These are phyloP conservation scores for Somion occarium DNA, from an alignment of 1,284 basidiomycete genomes.

Conservation along the genomic window DNA sequence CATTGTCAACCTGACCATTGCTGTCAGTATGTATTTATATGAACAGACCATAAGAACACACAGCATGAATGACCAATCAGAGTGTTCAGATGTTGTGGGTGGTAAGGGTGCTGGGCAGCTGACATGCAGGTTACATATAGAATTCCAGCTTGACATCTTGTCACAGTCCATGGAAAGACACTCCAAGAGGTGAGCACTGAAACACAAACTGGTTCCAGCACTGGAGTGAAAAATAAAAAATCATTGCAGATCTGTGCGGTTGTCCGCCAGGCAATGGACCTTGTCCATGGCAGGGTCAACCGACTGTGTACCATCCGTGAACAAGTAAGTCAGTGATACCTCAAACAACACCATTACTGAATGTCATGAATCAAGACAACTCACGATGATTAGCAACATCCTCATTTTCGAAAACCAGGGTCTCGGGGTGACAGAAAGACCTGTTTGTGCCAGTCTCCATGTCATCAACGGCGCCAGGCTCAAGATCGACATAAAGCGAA, in stretches of 20 bases:
- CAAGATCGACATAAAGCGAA: conserved; percentile 95
- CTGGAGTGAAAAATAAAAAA: conserved; percentile 99
- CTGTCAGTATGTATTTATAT: conserved; percentile 5
- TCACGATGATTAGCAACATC: conserved; percentile 99
- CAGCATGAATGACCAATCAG: conserved; percentile 98
- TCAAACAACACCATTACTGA: background rate
- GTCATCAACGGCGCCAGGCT: conserved; percentile 95
- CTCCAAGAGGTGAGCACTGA: conserved; percentile 96
- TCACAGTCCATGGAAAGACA: conserved; percentile 96
- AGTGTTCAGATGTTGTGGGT: conserved; percentile 99
- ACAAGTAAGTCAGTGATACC: conserved; percentile 57
- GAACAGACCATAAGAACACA: too few relatives aligned
- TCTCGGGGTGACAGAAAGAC: conserved; percentile 97
- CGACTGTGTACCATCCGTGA: conserved; percentile 97
- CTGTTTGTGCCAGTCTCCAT: conserved; percentile 94
- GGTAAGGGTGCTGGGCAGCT: conserved; percentile 92
- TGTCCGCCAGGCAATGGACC: conserved; percentile 93
- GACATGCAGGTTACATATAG: conserved; percentile 94
- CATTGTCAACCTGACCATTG: conserved; percentile 80
- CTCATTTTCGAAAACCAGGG: conserved; percentile 98
- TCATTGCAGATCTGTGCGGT: conserved; percentile 97
- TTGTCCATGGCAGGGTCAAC: conserved; percentile 94
- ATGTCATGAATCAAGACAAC: conserved; percentile 25
- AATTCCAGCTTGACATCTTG: conserved; percentile 99
- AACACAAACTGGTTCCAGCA: conserved; percentile 98